Evolutionary conservation across 345 rosid species (phyloP).

Genomic region (Stellera chamaejasme): DNA sequence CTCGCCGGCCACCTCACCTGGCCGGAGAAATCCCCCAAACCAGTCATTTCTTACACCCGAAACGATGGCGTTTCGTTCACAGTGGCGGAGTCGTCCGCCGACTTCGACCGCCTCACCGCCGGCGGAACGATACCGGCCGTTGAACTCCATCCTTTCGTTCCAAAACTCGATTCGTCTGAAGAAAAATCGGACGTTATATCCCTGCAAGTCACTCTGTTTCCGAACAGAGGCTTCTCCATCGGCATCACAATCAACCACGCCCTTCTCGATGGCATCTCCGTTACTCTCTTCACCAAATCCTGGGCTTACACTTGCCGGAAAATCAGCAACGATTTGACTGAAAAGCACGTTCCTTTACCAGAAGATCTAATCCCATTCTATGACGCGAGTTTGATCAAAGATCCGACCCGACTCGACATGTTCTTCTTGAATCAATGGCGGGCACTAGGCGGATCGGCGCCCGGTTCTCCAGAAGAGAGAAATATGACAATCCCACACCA

Average conservation of each 20-base stretch:
- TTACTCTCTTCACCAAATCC: constrained; percentile 18
- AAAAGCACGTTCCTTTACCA: constrained; percentile 2
- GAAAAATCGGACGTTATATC: constrained; percentile 10
- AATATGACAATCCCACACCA: constrained; percentile 8
- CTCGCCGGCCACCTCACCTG: constrained; percentile 11
- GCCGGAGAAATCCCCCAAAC: neutral
- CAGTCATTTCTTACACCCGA: constrained; percentile 7
- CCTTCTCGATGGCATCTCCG: constrained; percentile 18
- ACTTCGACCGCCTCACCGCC: constrained; percentile 17
- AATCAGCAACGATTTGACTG: constrained; percentile 10
- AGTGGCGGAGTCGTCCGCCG: constrained; percentile 9
- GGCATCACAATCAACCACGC: constrained; percentile 21
- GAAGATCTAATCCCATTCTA: constrained; percentile 17
- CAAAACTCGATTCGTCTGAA: constrained; percentile 12
- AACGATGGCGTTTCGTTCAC: constrained; percentile 10
- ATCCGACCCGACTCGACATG: constrained; percentile 17
- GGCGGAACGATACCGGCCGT: neutral
- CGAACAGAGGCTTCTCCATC: constrained; percentile 21
- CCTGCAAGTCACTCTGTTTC: constrained; percentile 27
- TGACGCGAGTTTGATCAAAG: constrained; percentile 17
- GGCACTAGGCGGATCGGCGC: constrained; percentile 1
- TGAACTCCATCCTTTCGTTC: constrained; percentile 17
- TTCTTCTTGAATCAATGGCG: constrained; percentile 19
- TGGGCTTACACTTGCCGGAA: constrained; percentile 25
- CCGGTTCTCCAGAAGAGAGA: neutral